A percentile compares a stretch with the other conserved stretches of the same genome.
Evolutionary conservation across 345 rosid genomes (phyloP).

Genomic region (Geranium rotundifolium): DNA sequence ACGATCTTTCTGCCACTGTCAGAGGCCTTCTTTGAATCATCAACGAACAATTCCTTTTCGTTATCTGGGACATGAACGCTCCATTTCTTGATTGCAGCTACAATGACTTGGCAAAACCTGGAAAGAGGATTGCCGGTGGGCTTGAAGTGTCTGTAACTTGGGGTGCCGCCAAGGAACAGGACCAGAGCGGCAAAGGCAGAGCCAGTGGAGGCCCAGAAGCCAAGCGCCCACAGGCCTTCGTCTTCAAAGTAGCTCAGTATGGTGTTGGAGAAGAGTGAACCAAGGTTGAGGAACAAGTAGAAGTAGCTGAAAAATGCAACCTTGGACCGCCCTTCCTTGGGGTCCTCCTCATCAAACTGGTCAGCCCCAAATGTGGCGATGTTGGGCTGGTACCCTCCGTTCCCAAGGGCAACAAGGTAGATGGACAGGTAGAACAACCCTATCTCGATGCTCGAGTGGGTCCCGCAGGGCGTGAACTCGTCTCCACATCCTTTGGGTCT

Average conservation of each 20-base stretch:
- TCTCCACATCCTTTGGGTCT: conserved; percentile 82
- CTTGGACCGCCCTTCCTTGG: conserved; percentile 73
- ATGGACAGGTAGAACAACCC: conserved; percentile 75
- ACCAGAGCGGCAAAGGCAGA: conserved; percentile 71
- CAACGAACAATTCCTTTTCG: conserved; percentile 36
- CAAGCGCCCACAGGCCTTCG: conserved; percentile 87
- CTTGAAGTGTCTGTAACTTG: conserved; percentile 71
- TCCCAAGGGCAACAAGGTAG: conserved; percentile 80
- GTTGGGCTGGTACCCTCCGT: conserved; percentile 97
- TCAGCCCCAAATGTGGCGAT: conserved; percentile 96
- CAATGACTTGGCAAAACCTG: conserved; percentile 72
- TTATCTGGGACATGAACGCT: conserved; percentile 28
- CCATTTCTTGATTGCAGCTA: conserved; percentile 73
- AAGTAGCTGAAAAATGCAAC: conserved; percentile 95
- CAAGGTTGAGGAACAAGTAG: conserved; percentile 84
- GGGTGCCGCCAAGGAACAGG: conserved; percentile 64
- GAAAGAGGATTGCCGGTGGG: conserved; percentile 85
- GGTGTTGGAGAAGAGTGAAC: conserved; percentile 94
- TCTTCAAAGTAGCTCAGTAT: conserved; percentile 84
- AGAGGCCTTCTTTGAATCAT: conserved; percentile 28
- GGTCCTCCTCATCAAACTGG: conserved; percentile 88
- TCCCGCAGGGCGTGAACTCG: conserved; percentile 49
- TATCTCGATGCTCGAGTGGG: conserved; percentile 60
- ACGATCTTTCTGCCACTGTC: conserved; percentile 58
- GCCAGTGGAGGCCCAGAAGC: conserved; percentile 87